Evolutionary conservation across 768 basidiomycete genomes (phyloP).

Genomic region (Dioszegia crocea): DNA sequence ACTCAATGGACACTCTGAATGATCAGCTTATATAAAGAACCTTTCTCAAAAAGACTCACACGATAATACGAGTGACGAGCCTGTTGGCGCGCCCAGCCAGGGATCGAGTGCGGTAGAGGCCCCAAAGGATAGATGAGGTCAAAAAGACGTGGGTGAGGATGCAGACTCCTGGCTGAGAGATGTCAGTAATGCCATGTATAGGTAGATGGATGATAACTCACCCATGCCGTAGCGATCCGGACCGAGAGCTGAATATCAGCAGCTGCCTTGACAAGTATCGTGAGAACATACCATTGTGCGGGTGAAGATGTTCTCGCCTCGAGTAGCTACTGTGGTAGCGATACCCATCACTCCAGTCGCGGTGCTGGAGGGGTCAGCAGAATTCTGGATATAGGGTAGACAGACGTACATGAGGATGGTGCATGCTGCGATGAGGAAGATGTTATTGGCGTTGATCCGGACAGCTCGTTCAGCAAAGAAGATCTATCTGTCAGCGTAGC

Average conservation of each 20-base stretch:
- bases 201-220: neutral
- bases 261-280: neutral
- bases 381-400: neutral
- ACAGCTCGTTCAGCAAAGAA: slow-evolving; percentile 3
- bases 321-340: neutral
- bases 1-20: neutral
- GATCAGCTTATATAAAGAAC: neutral
- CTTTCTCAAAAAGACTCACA: neutral
- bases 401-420: slow-evolving; percentile 1
- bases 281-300: neutral
- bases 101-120: neutral
- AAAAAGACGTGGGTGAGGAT: slow-evolving; percentile 2
- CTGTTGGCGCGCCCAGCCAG: neutral
- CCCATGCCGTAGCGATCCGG: slow-evolving; percentile 1
- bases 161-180: slow-evolving; percentile 3
- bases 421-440: neutral
- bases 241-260: neutral
- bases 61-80: neutral
- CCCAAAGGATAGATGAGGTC: slow-evolving; percentile 3
- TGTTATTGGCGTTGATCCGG: slow-evolving; percentile 1
- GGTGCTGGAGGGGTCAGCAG: neutral
- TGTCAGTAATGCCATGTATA: neutral
- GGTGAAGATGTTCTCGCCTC: slow-evolving; percentile 1
- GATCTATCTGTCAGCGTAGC: neutral
- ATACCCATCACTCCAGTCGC: neutral